These are phyloP conservation scores for Neonectria ditissima DNA, from an alignment of 2,329 filamentous ascomycete genomes.

Conservation along the genomic window DNA sequence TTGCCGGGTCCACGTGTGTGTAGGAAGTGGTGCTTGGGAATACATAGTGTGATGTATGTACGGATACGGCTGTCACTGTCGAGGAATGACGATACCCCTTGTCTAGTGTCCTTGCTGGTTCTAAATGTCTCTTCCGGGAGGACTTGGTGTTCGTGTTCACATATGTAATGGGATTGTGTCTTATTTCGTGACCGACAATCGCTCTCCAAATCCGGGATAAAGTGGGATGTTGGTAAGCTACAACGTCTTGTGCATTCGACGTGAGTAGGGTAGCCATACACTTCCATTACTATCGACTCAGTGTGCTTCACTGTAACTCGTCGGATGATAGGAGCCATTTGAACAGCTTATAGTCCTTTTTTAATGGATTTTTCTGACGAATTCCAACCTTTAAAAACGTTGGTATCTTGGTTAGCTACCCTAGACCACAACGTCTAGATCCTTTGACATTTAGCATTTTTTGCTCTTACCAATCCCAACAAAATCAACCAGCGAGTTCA, in stretches of 20 bases:
- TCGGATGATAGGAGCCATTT: too few species aligned
- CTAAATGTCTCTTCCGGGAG: not conserved
- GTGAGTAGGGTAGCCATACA: too few species aligned
- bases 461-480: too few species aligned
- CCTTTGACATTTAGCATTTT: too few species aligned
- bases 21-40: slow-evolving; percentile 14
- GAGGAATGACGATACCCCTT: slow-evolving; percentile 39
- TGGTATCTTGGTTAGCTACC: too few species aligned
- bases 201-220: not conserved
- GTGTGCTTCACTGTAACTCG: too few species aligned
- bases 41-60: slow-evolving; percentile 30
- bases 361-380: too few species aligned
- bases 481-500: not conserved
- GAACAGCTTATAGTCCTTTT: too few species aligned
- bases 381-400: too few species aligned
- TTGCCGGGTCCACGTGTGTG: not conserved
- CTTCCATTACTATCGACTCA: too few species aligned
- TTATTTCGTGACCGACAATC: not conserved
- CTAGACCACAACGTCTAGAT: too few species aligned
- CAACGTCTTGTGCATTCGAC: not conserved
- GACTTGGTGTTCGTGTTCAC: not conserved
- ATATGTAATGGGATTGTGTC: not conserved
- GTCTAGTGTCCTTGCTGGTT: slow-evolving; percentile 5
- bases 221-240: not conserved
- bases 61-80: slow-evolving; percentile 29